Conservation (phyloP, 169 alveolate genomes). For the Toxoplasma gondii region DNA sequence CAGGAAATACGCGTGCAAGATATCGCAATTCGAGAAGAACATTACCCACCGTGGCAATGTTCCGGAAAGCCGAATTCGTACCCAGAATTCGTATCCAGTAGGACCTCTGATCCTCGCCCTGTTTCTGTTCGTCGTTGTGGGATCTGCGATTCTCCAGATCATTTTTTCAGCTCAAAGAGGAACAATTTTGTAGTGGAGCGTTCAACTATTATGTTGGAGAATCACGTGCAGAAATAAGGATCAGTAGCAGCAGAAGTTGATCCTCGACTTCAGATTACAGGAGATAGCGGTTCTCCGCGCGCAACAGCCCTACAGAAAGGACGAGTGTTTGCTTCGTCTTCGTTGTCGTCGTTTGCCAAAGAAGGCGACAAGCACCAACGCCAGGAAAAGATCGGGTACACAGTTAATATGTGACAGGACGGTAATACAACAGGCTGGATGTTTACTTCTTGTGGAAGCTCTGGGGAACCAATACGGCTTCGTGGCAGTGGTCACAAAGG, state of each 20-base stretch:
- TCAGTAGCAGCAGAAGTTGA: no score
- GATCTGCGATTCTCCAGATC: slow-evolving; percentile 85
- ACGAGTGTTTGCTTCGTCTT: no score
- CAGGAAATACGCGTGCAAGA: slow-evolving; percentile 72
- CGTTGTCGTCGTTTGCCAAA: no score
- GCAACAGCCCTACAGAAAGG: no score
- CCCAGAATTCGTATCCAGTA: slow-evolving; percentile 77
- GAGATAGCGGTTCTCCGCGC: background rate
- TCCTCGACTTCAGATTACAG: background rate
- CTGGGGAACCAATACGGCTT: no score
- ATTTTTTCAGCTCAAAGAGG: slow-evolving; percentile 78
- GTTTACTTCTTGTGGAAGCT: no score
- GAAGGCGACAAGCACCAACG: no score
- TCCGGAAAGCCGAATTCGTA: slow-evolving; percentile 57
- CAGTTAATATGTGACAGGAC: no score
- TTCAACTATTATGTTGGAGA: background rate
- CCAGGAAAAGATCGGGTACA: no score
- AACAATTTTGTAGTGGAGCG: background rate
- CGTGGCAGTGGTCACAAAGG: no score
- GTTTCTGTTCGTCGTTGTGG: slow-evolving; percentile 84
- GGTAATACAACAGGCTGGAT: no score
- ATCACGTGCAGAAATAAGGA: background rate
- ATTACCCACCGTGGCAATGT: slow-evolving; percentile 75
- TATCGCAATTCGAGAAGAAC: slow-evolving; percentile 76
- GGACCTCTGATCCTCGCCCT: slow-evolving; percentile 83